These are phyloP conservation scores for Podila minutissima DNA, from an alignment of 192 early-diverging fungal species.

Conservation along the genomic window DNA sequence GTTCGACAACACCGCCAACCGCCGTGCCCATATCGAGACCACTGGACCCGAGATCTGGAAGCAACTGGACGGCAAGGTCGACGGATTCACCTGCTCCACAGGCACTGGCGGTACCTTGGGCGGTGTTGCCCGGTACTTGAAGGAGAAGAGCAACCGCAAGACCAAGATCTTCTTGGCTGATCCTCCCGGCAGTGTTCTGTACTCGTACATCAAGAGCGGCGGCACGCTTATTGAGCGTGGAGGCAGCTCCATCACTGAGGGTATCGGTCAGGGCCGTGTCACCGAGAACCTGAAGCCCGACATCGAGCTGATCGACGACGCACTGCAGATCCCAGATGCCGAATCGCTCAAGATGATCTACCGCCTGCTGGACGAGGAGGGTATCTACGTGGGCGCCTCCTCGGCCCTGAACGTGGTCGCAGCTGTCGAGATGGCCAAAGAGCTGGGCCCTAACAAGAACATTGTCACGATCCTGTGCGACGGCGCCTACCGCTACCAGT, in stretches of 20 bases:
- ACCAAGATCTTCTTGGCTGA: conserved; percentile 90
- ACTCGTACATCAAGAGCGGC: conserved; percentile 79
- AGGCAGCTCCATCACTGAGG: conserved; percentile 93
- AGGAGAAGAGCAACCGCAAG: conserved; percentile 71
- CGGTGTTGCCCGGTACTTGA: conserved; percentile 84
- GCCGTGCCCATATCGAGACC: conserved; percentile 92
- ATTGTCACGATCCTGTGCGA: conserved; percentile 92
- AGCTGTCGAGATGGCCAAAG: conserved; percentile 89
- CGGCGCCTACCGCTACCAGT: conserved; percentile 89
- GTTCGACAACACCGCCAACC: conserved; percentile 94
- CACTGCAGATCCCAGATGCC: conserved; percentile 83
- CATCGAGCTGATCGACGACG: conserved; percentile 83
- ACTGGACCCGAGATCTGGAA: conserved; percentile 96
- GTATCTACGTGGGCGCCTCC: conserved; percentile 91
- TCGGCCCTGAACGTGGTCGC: conserved; percentile 95
- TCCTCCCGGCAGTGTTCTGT: conserved; percentile 94
- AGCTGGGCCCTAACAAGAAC: conserved; percentile 78
- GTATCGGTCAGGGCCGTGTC: conserved; percentile 95
- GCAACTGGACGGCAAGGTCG: conserved; percentile 82
- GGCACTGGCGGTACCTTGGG: conserved; percentile 95
- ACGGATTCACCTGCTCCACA: conserved; percentile 92
- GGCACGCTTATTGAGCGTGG: conserved; percentile 72
- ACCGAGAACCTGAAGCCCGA: conserved; percentile 90
- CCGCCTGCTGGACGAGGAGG: conserved; percentile 91
- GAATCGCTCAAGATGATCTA: conserved; percentile 89